These are phyloP conservation scores for Linum trigynum DNA, from an alignment of 345 rosid genomes.

Conservation along the genomic window DNA sequence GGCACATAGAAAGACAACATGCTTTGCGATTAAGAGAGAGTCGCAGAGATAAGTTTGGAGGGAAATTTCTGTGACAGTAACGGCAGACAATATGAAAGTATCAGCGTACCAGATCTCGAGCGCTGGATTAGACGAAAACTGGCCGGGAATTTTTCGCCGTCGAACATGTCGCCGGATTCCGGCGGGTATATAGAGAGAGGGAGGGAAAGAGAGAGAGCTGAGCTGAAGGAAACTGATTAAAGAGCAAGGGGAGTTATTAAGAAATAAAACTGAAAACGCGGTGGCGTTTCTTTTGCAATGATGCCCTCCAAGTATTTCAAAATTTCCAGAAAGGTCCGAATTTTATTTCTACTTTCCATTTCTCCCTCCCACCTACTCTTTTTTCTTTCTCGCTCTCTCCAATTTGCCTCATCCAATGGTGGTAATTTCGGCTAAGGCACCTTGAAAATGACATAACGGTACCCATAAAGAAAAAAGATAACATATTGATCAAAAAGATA, in stretches of 20 bases:
- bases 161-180: conserved; percentile 35
- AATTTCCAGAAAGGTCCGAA: conserved; percentile 2
- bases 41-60: conserved; percentile 2
- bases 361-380: not conserved
- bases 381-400: not conserved
- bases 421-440: too few relatives aligned
- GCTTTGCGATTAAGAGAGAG: not conserved
- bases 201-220: conserved; percentile 3
- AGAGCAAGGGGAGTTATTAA: conserved; percentile 4
- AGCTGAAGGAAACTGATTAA: conserved; percentile 11
- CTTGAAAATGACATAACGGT: too few relatives aligned
- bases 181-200: conserved; percentile 21
- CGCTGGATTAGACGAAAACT: conserved; percentile 10
- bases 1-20: not conserved
- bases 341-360: not conserved
- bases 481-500: too few relatives aligned
- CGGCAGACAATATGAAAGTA: conserved; percentile 1
- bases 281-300: conserved; percentile 4
- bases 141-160: conserved; percentile 16
- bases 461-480: too few relatives aligned
- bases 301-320: conserved; percentile 1
- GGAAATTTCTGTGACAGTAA: conserved; percentile 16
- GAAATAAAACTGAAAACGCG: conserved; percentile 9
- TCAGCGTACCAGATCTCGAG: conserved; percentile 21
- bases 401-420: too few relatives aligned